phyloP scores from a whole-genome alignment of 129 eudicot genomes.

The Flaveria brownii region DNA sequence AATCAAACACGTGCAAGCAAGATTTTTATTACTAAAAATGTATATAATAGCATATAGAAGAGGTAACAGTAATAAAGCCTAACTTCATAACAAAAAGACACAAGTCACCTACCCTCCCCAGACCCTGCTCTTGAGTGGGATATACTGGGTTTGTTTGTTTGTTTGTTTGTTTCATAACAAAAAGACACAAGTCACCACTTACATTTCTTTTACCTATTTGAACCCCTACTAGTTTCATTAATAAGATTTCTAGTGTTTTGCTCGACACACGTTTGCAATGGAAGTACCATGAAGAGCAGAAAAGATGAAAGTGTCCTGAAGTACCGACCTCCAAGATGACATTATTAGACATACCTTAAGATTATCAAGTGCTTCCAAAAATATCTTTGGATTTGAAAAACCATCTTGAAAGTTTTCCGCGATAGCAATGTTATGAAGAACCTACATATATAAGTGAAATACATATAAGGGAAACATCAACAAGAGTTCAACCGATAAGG shows the following conservation, averaged over 20 bases:
- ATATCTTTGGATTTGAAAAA: constrained; percentile 72
- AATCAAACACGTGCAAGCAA: constrained; percentile 21
- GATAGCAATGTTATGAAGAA: constrained; percentile 83
- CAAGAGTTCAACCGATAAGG: constrained; percentile 12
- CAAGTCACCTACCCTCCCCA: too few relatives aligned
- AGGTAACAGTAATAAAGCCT: background rate
- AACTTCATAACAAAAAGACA: background rate
- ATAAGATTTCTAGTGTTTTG: constrained; percentile 2
- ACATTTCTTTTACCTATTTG: background rate
- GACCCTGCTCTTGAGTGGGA: too few relatives aligned
- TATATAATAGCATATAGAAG: constrained; percentile 4
- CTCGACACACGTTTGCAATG: background rate
- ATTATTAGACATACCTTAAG: constrained; percentile 61
- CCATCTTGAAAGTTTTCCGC: constrained; percentile 77
- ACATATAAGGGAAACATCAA: background rate
- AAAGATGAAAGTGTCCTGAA: background rate
- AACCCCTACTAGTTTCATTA: background rate
- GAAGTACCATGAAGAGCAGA: background rate
- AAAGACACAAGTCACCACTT: constrained; percentile 15
- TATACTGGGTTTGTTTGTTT: too few relatives aligned
- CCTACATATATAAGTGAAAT: constrained; percentile 37
- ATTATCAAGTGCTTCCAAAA: constrained; percentile 63
- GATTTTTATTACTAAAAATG: background rate
- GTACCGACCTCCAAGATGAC: constrained; percentile 24
- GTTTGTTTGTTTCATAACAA: background rate